Percentiles rank a stretch among this genome's conserved stretches.
Conservation (phyloP, 2,329 filamentous ascomycete genomes). For the Salinomyces thailandicus region DNA sequence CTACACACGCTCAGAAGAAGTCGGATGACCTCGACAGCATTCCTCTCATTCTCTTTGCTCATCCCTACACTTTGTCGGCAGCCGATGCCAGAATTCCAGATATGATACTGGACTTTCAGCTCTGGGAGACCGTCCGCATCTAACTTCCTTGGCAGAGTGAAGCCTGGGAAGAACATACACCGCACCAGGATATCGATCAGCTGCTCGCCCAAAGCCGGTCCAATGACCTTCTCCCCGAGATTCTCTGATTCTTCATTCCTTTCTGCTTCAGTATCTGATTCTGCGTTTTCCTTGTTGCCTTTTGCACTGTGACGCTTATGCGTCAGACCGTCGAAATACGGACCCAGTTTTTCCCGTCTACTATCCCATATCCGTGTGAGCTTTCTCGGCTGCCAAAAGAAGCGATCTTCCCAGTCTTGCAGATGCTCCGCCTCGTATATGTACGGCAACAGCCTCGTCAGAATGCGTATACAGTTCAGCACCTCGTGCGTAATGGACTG, state of each 20-base stretch:
- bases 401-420: conserved; percentile 75
- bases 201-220: conserved; percentile 82
- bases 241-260: conserved; percentile 20
- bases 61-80: conserved; percentile 83
- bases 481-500: conserved; percentile 73
- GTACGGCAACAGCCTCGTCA: conserved; percentile 82
- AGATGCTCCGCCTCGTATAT: conserved; percentile 82
- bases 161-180: conserved; percentile 80
- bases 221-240: conserved; percentile 49
- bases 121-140: conserved; percentile 17
- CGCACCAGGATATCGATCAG: conserved; percentile 83
- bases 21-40: conserved; percentile 79
- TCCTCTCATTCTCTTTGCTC: conserved; percentile 86
- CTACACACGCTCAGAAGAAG: conserved; percentile 77
- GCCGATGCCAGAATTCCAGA: conserved; percentile 96
- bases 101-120: conserved; percentile 68
- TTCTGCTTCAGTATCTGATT: background rate
- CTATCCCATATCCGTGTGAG: conserved; percentile 20
- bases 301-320: conserved; percentile 12
- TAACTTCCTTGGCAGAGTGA: conserved; percentile 58
- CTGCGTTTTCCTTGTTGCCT: conserved; percentile 37
- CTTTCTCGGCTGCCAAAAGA: conserved; percentile 62
- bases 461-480: conserved; percentile 87
- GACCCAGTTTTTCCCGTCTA: conserved; percentile 13
- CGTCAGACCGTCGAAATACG: conserved; percentile 29